These are phyloP conservation scores for Rhynchospora tenuis DNA, from an alignment of 176 grass and related monocot genomes.

Conservation along the genomic window DNA sequence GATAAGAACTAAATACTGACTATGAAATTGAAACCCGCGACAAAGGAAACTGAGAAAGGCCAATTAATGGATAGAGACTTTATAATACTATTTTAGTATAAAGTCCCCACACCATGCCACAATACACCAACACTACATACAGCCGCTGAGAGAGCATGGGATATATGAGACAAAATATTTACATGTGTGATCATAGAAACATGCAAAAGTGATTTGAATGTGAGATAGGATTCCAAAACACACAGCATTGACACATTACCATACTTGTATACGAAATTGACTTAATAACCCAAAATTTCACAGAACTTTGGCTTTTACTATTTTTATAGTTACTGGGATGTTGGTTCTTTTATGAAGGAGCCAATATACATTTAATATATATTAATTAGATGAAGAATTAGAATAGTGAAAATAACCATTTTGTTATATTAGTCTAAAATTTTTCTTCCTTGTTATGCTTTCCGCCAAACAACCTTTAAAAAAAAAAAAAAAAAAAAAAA, in stretches of 20 bases:
- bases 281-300: too few species aligned
- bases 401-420: too few species aligned
- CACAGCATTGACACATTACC: neutral
- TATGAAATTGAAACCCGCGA: neutral
- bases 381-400: too few species aligned
- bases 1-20: conserved; percentile 11
- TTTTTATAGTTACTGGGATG: too few species aligned
- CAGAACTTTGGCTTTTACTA: too few species aligned
- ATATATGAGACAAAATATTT: neutral
- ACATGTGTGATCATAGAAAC: neutral
- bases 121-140: neutral
- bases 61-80: conserved; percentile 13
- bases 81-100: neutral
- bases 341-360: too few species aligned
- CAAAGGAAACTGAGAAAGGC: neutral
- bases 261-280: neutral
- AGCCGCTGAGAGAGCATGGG: neutral
- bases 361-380: too few species aligned
- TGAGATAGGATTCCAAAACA: neutral
- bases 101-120: neutral
- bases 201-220: neutral
- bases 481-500: too few species aligned
- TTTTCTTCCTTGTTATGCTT: too few species aligned
- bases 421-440: too few species aligned
- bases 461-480: too few species aligned